Evolutionary conservation across 2,329 filamentous ascomycete species (phyloP).

Genomic region (Apiospora saccharicola): DNA sequence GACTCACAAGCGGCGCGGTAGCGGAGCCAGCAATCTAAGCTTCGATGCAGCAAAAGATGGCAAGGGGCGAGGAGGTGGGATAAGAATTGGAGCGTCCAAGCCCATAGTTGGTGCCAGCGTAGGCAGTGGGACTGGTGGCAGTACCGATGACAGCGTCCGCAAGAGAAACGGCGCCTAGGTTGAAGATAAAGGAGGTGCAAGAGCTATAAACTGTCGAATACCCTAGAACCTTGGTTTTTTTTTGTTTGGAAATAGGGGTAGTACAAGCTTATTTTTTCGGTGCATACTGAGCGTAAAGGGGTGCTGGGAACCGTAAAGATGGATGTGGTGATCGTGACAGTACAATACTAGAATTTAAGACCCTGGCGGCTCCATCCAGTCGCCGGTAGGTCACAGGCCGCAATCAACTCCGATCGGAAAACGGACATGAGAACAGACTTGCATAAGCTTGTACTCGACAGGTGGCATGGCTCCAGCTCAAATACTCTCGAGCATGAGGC

Average conservation of each 20-base stretch:
- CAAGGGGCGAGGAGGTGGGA: constrained; percentile 45
- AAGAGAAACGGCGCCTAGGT: constrained; percentile 1
- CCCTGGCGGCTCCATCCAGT: not conserved
- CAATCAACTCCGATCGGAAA: too few species aligned
- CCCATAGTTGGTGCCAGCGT: constrained; percentile 38
- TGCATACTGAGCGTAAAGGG: not conserved
- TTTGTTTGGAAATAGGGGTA: not conserved
- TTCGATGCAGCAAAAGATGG: constrained; percentile 47
- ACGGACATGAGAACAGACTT: too few species aligned
- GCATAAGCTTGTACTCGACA: too few species aligned
- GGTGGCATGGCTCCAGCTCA: too few species aligned
- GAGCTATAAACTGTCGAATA: not conserved
- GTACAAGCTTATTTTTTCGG: not conserved
- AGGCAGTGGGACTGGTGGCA: constrained; percentile 16
- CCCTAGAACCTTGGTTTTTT: too few species aligned
- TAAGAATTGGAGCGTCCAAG: constrained; percentile 49
- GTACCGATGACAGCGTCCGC: constrained; percentile 19
- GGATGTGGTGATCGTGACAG: too few species aligned
- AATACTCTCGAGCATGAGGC: too few species aligned
- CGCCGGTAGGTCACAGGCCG: not conserved
- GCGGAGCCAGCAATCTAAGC: constrained; percentile 47
- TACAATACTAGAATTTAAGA: not conserved
- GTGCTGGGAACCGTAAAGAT: not conserved
- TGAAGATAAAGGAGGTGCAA: not conserved
- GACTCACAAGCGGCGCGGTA: constrained; percentile 36